A percentile compares a stretch with the other conserved stretches of the same genome.
Conservation (phyloP, 2,329 filamentous ascomycete genomes). For the Trichophyton verrucosum region DNA sequence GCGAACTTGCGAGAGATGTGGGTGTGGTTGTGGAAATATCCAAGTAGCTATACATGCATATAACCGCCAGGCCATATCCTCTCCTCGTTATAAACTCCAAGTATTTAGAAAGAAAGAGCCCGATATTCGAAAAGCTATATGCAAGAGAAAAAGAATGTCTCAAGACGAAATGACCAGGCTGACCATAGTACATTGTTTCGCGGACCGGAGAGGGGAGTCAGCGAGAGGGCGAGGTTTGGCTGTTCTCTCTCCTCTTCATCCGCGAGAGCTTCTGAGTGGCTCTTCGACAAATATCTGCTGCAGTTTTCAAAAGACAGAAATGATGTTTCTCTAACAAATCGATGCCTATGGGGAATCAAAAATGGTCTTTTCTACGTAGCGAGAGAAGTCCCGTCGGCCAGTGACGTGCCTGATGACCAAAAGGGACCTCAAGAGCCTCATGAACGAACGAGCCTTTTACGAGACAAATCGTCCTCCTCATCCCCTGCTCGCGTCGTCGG, state of each 20-base stretch:
- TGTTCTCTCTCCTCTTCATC: slow-evolving; percentile 3
- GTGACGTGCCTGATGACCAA: background rate
- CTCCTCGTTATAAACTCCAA: background rate
- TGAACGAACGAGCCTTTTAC: slow-evolving; percentile 14
- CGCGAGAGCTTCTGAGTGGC: background rate
- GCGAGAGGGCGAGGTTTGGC: background rate
- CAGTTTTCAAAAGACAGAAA: slow-evolving; percentile 51
- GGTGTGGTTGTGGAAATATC: background rate
- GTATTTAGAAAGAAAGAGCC: background rate
- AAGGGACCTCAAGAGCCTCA: slow-evolving; percentile 10
- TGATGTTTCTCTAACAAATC: slow-evolving; percentile 48
- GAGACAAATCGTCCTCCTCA: background rate
- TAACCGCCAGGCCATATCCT: background rate
- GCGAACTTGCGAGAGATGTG: background rate
- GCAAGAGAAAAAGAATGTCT: background rate
- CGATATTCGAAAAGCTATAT: background rate
- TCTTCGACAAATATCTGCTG: background rate
- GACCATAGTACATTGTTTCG: background rate
- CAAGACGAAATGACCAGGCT: background rate
- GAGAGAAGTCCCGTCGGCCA: slow-evolving; percentile 35
- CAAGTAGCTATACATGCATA: slow-evolving; percentile 1
- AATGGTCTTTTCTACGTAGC: slow-evolving; percentile 59
- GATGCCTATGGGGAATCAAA: slow-evolving; percentile 58
- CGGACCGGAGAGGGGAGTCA: slow-evolving; percentile 1
- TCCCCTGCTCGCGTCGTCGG: slow-evolving; percentile 45